Evolutionary conservation across 1,284 basidiomycete genomes (phyloP).

Genomic region (Somion occarium): DNA sequence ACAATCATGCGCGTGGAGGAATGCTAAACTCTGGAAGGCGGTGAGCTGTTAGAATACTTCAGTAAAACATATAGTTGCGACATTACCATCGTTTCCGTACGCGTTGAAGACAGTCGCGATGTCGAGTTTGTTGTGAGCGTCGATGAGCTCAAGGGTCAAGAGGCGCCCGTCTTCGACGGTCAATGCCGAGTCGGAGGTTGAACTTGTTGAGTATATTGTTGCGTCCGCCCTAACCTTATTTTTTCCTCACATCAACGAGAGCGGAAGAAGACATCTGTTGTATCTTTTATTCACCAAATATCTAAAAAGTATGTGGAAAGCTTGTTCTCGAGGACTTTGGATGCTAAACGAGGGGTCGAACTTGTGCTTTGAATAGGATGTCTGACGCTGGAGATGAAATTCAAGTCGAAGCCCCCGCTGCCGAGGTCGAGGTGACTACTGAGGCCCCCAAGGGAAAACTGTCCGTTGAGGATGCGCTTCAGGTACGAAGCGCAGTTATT

Average conservation of each 20-base stretch:
- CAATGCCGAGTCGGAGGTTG: conserved; percentile 43
- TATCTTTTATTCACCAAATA: conserved; percentile 30
- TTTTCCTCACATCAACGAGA: conserved; percentile 71
- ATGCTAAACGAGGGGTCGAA: conserved; percentile 6
- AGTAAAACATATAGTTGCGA: background rate
- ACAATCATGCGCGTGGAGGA: conserved; percentile 64
- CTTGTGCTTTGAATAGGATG: conserved; percentile 53
- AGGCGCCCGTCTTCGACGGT: conserved; percentile 12
- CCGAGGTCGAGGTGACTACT: conserved; percentile 80
- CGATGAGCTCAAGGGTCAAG: background rate
- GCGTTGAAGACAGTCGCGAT: too few relatives aligned
- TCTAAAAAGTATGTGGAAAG: conserved; percentile 43
- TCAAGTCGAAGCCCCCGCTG: conserved; percentile 67
- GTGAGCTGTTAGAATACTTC: conserved; percentile 7
- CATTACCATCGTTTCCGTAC: background rate
- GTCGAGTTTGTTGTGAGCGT: background rate
- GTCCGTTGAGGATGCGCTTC: conserved; percentile 96
- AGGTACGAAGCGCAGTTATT: conserved; percentile 45
- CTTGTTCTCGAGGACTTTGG: background rate
- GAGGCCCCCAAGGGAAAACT: conserved; percentile 93
- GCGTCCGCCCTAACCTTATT: conserved; percentile 36
- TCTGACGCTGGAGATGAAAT: conserved; percentile 99
- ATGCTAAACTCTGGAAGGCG: conserved; percentile 59
- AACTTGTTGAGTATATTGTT: conserved; percentile 28
- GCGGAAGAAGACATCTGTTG: conserved; percentile 84